Base-by-base conservation (phyloP, 345 rosid species). In the Triadica sebifera region DNA sequence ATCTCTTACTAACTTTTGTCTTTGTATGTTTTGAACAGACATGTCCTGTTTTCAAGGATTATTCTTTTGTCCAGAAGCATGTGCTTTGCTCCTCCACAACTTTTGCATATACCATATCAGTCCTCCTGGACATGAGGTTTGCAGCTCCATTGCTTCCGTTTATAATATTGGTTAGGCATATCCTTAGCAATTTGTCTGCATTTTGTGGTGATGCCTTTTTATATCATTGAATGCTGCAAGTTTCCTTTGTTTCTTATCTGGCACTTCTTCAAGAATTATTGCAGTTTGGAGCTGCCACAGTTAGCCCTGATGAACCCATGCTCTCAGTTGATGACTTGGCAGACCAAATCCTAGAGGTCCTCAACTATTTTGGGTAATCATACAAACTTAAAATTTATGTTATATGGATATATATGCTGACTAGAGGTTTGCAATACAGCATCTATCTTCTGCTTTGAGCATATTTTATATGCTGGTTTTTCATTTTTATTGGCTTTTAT, bases 71-170 rank as follows among this genome's bases (percentile, higher is more conserved):
- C 89, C 92, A 17, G 98, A 96, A 82, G 93, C 98, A 68, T 87
- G 89, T 80, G 90, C 98, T 53, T 82, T 96, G 85, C 84, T 96
- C 57, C 94, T 93, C 37, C 93, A 91, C 88, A 96, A 91, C 86
- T 96, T 96, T 74, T 93, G 99, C 83, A 85, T 91, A 80, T 96
- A 93, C 83, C 99, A 96, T 78, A 90, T 96, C 72, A 89, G 90
- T 82, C 98, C 99, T 73, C 94, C 97, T 29, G 98, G 97, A 74
- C 98, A 96, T 63, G 97, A 96, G 98, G 98, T 91, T 82, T 77
- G 96, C 89, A 69, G 81, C 78, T 81, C 52, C 65, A 74, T 1
- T 53, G n/a, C 66, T 60, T 68, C 10, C 53, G 77, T 58, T 65
- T 5, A 47, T 57, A 12, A 58, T 50, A 74, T 58, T 63, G 29